Percentiles rank a stretch among this genome's conserved stretches.
Conservation (phyloP, 23 red algal genomes). For the Gracilaria domingensis region DNA sequence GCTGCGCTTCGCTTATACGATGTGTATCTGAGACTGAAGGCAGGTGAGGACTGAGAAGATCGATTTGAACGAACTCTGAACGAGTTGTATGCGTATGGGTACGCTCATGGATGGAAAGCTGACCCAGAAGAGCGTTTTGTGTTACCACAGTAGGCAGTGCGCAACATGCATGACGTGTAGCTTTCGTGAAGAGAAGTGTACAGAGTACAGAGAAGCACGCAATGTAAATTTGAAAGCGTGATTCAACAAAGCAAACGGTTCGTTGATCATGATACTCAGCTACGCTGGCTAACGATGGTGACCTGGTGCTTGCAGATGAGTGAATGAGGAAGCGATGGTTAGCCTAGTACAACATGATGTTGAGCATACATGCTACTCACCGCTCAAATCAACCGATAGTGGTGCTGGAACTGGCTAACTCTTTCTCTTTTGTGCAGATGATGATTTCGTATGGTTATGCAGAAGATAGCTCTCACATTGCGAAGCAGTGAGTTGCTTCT, state of each 20-base stretch:
- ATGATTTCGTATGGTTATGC: no score
- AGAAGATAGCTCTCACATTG: background rate
- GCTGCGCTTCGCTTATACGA: conserved; percentile 88
- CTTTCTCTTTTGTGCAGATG: no score
- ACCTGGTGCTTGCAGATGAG: background rate
- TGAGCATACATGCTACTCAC: no score
- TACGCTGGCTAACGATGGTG: background rate
- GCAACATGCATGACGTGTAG: background rate
- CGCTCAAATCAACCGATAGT: no score
- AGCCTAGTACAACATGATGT: no score
- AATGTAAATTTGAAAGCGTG: background rate
- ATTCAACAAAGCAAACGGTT: background rate
- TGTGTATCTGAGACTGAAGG: conserved; percentile 74
- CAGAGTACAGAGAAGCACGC: background rate
- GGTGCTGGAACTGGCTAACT: no score
- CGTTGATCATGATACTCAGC: background rate
- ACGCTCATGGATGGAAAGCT: conserved; percentile 69
- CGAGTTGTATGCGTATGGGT: conserved; percentile 79
- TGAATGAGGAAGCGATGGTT: background rate
- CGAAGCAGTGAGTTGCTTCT: background rate
- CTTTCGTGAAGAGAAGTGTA: background rate
- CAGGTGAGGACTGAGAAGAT: conserved; percentile 27
- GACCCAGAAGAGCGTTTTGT: conserved; percentile 62
- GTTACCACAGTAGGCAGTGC: background rate
- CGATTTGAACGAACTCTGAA: conserved; percentile 57